Conservation (phyloP, 805 yeast genomes). For the Suhomyces canberraensis region DNA sequence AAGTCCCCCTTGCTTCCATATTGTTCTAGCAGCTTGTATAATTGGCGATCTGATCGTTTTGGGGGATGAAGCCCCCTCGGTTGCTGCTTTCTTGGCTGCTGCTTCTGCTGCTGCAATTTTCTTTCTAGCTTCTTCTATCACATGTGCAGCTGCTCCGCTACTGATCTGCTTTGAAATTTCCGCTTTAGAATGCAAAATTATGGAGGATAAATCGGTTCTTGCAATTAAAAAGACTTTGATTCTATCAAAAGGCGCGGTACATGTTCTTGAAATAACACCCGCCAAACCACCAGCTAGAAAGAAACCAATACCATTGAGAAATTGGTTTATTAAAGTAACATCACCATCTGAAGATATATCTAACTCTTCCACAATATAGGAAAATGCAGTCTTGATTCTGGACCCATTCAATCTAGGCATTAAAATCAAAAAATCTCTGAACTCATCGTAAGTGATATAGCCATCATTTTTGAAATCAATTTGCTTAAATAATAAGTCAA, state of each 20-base stretch:
- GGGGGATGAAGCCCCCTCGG: constrained; percentile 35
- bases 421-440: constrained; percentile 75
- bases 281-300: constrained; percentile 94
- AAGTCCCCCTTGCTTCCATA: constrained; percentile 87
- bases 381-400: constrained; percentile 75
- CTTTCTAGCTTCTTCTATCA: constrained; percentile 32
- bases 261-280: constrained; percentile 93
- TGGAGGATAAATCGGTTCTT: constrained; percentile 75
- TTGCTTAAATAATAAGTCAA: constrained; percentile 54
- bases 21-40: constrained; percentile 71
- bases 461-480: constrained; percentile 60
- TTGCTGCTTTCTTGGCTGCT: constrained; percentile 24
- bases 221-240: constrained; percentile 92
- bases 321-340: constrained; percentile 75
- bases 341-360: constrained; percentile 91
- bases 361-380: constrained; percentile 71
- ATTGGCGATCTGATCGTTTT: constrained; percentile 66
- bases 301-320: constrained; percentile 81
- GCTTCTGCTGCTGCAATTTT: constrained; percentile 26
- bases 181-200: constrained; percentile 56
- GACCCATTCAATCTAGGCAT: constrained; percentile 81
- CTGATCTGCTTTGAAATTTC: constrained; percentile 37
- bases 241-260: constrained; percentile 96
- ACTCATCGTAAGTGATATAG: constrained; percentile 76
- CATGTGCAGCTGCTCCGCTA: constrained; percentile 32